phyloP scores from a whole-genome alignment of 305 asterid species.

The Striga hermonthica region DNA sequence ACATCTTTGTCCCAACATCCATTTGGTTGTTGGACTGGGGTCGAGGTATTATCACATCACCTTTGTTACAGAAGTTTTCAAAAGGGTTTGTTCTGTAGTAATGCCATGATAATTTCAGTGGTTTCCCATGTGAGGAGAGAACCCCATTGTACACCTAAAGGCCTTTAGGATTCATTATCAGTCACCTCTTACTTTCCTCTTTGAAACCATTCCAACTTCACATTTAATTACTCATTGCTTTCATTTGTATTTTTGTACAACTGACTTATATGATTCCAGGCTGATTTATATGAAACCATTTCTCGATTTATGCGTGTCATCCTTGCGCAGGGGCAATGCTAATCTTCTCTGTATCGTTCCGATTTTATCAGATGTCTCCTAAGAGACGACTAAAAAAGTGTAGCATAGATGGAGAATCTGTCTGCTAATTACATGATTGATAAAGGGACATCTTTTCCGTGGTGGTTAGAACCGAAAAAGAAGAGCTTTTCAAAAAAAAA shows the following conservation, averaged over 20 bases:
- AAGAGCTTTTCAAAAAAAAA: background rate
- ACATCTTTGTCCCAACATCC: too few species aligned
- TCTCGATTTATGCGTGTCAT: conserved; percentile 66
- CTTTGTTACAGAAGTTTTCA: too few species aligned
- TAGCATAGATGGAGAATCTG: background rate
- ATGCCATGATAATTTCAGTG: background rate
- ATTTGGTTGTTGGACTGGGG: too few species aligned
- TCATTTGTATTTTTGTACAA: too few species aligned
- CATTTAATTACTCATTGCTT: background rate
- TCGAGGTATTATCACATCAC: too few species aligned
- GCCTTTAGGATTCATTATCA: background rate
- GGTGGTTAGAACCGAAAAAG: background rate
- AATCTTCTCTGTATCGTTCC: conserved; percentile 74
- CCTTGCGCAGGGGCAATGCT: conserved; percentile 74
- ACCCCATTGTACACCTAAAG: background rate
- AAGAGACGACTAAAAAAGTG: too few species aligned
- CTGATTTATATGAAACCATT: too few species aligned
- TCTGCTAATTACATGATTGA: background rate
- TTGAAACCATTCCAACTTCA: background rate
- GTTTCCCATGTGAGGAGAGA: background rate
- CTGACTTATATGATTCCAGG: background rate
- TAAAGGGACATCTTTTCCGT: background rate
- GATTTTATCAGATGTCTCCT: conserved; percentile 70
- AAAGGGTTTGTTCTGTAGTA: too few species aligned
- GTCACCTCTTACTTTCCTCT: background rate